phyloP scores from a whole-genome alignment of 768 basidiomycete species.

The Russula compacta region DNA sequence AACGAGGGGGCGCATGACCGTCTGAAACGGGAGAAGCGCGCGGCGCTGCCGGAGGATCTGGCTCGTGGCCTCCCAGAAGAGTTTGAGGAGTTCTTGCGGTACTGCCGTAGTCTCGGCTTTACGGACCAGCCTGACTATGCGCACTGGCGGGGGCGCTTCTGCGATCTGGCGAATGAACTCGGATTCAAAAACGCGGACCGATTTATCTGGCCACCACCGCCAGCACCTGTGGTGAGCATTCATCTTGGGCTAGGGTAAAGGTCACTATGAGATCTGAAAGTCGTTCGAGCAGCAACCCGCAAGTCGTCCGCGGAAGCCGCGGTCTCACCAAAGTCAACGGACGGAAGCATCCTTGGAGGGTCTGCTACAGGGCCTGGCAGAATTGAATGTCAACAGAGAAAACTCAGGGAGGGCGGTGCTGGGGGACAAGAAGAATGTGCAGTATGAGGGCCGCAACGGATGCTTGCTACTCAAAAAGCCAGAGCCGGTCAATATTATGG shows the following conservation, averaged over 20 bases:
- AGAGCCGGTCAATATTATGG: conserved; percentile 31
- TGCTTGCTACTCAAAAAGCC: conserved; percentile 9
- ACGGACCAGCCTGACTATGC: conserved; percentile 61
- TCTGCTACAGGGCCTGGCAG: conserved; percentile 8
- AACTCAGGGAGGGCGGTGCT: conserved; percentile 16
- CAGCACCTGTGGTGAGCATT: conserved; percentile 23
- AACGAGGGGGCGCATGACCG: conserved; percentile 52
- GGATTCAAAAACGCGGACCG: conserved; percentile 51
- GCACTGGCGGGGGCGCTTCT: conserved; percentile 56
- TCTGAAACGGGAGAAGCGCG: conserved; percentile 55
- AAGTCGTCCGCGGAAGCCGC: conserved; percentile 17
- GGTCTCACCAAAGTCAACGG: conserved; percentile 26
- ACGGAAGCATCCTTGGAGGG: not conserved
- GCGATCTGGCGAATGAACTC: conserved; percentile 46
- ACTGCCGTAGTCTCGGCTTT: conserved; percentile 61
- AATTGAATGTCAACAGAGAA: conserved; percentile 29
- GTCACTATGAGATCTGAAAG: not conserved
- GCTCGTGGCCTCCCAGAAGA: conserved; percentile 59
- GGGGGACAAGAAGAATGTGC: conserved; percentile 19
- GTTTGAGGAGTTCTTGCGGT: conserved; percentile 70
- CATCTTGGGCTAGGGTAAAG: not conserved
- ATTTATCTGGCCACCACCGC: conserved; percentile 63
- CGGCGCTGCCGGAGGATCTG: conserved; percentile 52
- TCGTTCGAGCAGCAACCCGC: not conserved
- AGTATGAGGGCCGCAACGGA: not conserved